These are phyloP conservation scores for Phaeomoniella chlamydospora DNA, from an alignment of 2,329 filamentous ascomycete species.

Conservation along the genomic window DNA sequence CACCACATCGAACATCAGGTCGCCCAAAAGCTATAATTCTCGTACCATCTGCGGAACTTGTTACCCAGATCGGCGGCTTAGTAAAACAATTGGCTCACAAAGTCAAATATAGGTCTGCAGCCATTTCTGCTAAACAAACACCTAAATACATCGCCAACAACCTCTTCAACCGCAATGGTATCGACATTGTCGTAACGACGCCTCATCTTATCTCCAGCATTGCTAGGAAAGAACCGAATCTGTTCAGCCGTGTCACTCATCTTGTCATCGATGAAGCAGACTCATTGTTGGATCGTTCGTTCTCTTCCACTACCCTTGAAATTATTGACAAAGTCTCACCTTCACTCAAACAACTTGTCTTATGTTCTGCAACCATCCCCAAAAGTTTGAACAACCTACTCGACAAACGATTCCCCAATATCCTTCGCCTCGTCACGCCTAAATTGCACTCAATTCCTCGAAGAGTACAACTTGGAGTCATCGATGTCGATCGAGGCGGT, in stretches of 20 bases:
- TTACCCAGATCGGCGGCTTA: conserved; percentile 69
- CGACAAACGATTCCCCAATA: conserved; percentile 66
- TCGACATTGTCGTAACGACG: conserved; percentile 77
- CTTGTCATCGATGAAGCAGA: conserved; percentile 92
- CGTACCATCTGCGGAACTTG: conserved; percentile 83
- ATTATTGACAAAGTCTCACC: conserved; percentile 73
- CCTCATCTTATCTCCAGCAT: conserved; percentile 83
- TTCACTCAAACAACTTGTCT: conserved; percentile 69
- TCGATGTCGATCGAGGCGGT: conserved; percentile 83
- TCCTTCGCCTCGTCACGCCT: conserved; percentile 77
- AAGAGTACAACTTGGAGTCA: conserved; percentile 81
- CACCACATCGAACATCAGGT: conserved; percentile 59
- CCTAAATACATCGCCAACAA: conserved; percentile 69
- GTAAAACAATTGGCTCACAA: conserved; percentile 72
- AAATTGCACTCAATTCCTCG: conserved; percentile 93
- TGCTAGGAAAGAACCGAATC: conserved; percentile 75
- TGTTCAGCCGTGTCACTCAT: conserved; percentile 81
- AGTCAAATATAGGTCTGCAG: conserved; percentile 72
- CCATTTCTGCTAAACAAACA: conserved; percentile 65
- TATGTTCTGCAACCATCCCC: conserved; percentile 95
- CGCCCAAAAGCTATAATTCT: conserved; percentile 74
- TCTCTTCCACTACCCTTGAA: conserved; percentile 65
- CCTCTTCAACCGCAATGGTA: conserved; percentile 64
- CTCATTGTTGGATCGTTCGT: conserved; percentile 86
- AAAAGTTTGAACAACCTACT: conserved; percentile 75